Evolutionary conservation across 2,329 filamentous ascomycete genomes (phyloP), one percentile per base, ranked within the genome.

Genomic region (Pseudogymnoascus sp.): DNA sequence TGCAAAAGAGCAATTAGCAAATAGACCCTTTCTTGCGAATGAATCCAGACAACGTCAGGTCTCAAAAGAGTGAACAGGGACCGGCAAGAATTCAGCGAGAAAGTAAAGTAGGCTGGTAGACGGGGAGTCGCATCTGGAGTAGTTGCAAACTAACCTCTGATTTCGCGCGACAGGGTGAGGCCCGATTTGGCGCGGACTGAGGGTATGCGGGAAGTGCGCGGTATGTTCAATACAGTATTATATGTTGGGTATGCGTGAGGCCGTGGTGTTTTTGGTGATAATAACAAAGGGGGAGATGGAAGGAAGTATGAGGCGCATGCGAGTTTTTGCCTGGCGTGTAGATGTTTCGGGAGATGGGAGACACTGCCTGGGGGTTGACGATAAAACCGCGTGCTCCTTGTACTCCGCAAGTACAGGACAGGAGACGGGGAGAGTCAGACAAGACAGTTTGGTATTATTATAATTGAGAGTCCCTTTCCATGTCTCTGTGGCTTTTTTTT

Each of bases 271-370:
- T 55, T 55, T 55, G 49, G 49, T 55, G 49, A 55, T 55, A 35
- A 55, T 55, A 55, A 55, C 49, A 55, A 55, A 55, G 29, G 49
- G 49, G 49, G 26, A 33, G 49, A 33, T 35, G 49, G 49, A 14
- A 21, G 19, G 29, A 55, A 14, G 29, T 33, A 35, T 19, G 29
- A 55, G 49, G 29, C 49, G 49, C 49, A 55, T 55, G 49, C 49
- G 49, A 55, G 49, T 33, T 55, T 55, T 55, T 55, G 49, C 29
- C 49, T 55, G 49, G 49, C 49, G 49, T 55, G 49, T 55, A 55
- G 49, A 55, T 55, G 49, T 55, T 55, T 55, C 49, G 49, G 49
- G 49, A 55, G 49, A 55, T 29, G 21, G 45, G 41, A 33, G 29
- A 33, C n/a, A 33, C 49, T 11, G 45, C 21, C 10, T 26, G 45